phyloP scores from a whole-genome alignment of 768 basidiomycete genomes.

The Pulveroboletus ravenelii region DNA sequence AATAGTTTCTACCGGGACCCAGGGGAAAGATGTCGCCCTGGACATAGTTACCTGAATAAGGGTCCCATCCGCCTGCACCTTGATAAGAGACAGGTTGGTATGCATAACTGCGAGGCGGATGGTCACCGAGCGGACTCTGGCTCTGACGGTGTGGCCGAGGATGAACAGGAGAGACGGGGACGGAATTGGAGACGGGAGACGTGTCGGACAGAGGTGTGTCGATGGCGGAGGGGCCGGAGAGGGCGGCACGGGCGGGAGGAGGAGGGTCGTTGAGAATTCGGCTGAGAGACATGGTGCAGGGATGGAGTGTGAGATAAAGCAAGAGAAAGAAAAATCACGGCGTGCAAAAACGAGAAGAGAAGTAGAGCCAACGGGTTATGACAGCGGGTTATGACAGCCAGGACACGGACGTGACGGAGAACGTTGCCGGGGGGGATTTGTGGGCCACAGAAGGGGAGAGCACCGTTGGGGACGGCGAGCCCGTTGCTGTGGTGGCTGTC shows the following conservation, averaged over 20 bases:
- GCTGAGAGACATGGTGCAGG: constrained; percentile 62
- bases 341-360: not conserved
- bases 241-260: constrained; percentile 33
- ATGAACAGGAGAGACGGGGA: constrained; percentile 18
- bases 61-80: constrained; percentile 37
- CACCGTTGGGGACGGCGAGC: constrained; percentile 7
- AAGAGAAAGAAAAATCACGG: constrained; percentile 3
- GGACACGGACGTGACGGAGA: not conserved
- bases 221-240: constrained; percentile 17
- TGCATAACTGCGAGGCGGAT: constrained; percentile 31
- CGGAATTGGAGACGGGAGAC: constrained; percentile 18
- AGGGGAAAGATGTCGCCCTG: constrained; percentile 36
- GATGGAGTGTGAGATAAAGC: constrained; percentile 1
- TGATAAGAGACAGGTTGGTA: constrained; percentile 39
- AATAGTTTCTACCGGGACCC: constrained; percentile 35
- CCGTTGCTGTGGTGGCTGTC: constrained; percentile 18
- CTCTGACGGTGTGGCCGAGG: constrained; percentile 26
- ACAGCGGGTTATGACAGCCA: not conserved
- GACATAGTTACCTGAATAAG: constrained; percentile 34
- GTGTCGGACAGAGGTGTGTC: constrained; percentile 22
- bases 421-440: not conserved
- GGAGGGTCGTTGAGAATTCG: constrained; percentile 78
- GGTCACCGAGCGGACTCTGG: constrained; percentile 25
- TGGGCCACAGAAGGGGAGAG: not conserved
- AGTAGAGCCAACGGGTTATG: not conserved